phyloP scores from a whole-genome alignment of 2,329 filamentous ascomycete species.

The Apiospora malaysiana region DNA sequence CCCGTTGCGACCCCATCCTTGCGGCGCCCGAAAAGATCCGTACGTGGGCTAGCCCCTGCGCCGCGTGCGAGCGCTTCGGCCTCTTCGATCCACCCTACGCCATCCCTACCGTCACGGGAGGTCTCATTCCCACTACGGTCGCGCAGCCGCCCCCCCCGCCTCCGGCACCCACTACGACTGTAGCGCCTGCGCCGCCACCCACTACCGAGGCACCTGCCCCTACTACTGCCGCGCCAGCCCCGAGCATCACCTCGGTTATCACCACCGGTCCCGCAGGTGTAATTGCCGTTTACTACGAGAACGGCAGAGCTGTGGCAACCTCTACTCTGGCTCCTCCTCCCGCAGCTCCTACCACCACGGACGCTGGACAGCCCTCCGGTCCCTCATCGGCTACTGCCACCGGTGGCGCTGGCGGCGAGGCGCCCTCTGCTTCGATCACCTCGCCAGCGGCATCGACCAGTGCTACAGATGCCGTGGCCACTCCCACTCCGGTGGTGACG shows the following conservation, averaged over 20 bases:
- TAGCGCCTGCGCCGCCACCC: background rate
- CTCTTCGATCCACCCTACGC: conserved; percentile 49
- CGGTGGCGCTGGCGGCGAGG: background rate
- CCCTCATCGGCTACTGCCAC: background rate
- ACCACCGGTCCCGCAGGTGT: conserved; percentile 19
- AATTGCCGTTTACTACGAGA: conserved; percentile 25
- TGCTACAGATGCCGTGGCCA: background rate
- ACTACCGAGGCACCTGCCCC: conserved; percentile 28
- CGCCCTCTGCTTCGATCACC: background rate
- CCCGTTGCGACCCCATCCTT: conserved; percentile 42
- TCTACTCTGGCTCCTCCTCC: conserved; percentile 22
- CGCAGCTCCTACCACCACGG: conserved; percentile 14
- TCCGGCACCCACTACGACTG: conserved; percentile 25
- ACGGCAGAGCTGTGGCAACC: conserved; percentile 26
- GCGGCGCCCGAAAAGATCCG: conserved; percentile 39
- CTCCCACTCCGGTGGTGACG: conserved; percentile 23
- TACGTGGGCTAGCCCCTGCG: conserved; percentile 43
- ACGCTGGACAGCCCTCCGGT: background rate
- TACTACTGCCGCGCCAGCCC: conserved; percentile 5
- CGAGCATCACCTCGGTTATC: conserved; percentile 13
- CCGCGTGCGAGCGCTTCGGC: conserved; percentile 43
- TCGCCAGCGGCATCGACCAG: conserved; percentile 15
- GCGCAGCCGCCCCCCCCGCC: conserved; percentile 25
- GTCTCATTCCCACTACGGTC: conserved; percentile 32
- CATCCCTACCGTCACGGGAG: conserved; percentile 40